A percentile compares a stretch with the other conserved stretches of the same genome.
Evolutionary conservation across 1,139 yeast species (phyloP).

Genomic region (Geotrichum fermentans): DNA sequence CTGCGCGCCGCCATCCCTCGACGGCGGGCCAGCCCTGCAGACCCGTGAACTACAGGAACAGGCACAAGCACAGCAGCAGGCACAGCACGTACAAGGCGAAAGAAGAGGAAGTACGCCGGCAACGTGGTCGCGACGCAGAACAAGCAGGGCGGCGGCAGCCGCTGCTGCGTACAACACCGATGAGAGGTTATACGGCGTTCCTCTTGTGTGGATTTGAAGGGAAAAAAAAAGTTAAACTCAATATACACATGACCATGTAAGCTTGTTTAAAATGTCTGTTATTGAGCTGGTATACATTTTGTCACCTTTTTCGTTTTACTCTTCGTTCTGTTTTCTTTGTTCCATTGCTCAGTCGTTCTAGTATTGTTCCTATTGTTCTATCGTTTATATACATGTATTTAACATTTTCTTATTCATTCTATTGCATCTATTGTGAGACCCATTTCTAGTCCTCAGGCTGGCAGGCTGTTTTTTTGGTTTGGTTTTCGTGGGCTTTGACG

Average conservation of each 20-base stretch:
- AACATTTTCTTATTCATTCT: too few relatives aligned
- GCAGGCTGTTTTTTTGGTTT: too few relatives aligned
- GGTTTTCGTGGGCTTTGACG: too few relatives aligned
- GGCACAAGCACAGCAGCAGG: not conserved
- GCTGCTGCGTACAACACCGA: not conserved
- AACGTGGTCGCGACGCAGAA: not conserved
- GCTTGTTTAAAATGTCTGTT: not conserved
- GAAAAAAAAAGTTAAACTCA: not conserved
- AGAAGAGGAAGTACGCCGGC: not conserved
- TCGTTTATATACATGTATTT: not conserved
- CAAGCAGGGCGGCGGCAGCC: not conserved
- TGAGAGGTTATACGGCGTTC: constrained; percentile 6
- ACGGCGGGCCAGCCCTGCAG: not conserved
- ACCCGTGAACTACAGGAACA: not conserved
- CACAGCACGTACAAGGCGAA: not conserved
- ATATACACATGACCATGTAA: not conserved
- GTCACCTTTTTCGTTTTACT: not conserved
- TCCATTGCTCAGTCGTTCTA: not conserved
- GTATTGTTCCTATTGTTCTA: not conserved
- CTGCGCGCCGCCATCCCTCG: constrained; percentile 14
- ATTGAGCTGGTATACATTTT: not conserved
- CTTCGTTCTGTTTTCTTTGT: not conserved
- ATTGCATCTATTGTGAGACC: too few relatives aligned
- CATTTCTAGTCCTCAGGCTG: too few relatives aligned
- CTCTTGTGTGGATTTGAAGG: constrained; percentile 8